Evolutionary conservation across 768 basidiomycete genomes (phyloP), one percentile per base, ranked within the genome.

Genomic region (Saitozyma podzolica): DNA sequence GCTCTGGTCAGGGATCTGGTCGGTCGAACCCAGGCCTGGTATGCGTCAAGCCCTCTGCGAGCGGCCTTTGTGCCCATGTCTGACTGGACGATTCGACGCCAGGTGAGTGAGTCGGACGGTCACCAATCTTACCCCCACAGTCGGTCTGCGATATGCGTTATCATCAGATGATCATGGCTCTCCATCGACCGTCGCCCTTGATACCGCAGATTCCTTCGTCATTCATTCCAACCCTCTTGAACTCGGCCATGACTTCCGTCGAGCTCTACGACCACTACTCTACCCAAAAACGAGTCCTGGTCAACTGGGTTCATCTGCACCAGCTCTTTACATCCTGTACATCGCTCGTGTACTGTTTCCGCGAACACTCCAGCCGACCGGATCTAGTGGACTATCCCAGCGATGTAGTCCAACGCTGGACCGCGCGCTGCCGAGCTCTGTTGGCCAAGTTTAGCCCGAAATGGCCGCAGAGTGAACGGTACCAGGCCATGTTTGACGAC

Each of bases 181-280:
- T 61, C 16, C 55, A 65, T 57, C 58, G 64, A 17, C 64, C 64
- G 7, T 65, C 64, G 10, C 64, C 56, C 5, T 42, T 65, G 11
- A 56, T 65, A 16, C 54, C 64, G 9, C 37, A 56, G 9, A 50
- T 65, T 13, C 47, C 64, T 20, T 61, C 64, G 41, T 16, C 29
- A 2, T 65, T 56, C 55, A 47, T 65, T 40, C 29, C 29, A 9
- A 61, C 51, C 14, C 42, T 56, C 8, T n/a, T 41, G 29, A 19
- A 19, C 13, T 39, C 64, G 6, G 59, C 64, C 0, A 48, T 14
- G 9, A 49, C 61, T 37, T 61, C 54, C 16, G 47, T 65, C 17
- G 64, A 65, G 17, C 59, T 65, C 14, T 65, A 56, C 43, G 19
- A 41, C 14, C 59, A 65, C 29, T 65, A 65, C 41, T 56, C n/a